Evolutionary conservation across 805 yeast species (phyloP).

Genomic region (Blastobotrys robertii): DNA sequence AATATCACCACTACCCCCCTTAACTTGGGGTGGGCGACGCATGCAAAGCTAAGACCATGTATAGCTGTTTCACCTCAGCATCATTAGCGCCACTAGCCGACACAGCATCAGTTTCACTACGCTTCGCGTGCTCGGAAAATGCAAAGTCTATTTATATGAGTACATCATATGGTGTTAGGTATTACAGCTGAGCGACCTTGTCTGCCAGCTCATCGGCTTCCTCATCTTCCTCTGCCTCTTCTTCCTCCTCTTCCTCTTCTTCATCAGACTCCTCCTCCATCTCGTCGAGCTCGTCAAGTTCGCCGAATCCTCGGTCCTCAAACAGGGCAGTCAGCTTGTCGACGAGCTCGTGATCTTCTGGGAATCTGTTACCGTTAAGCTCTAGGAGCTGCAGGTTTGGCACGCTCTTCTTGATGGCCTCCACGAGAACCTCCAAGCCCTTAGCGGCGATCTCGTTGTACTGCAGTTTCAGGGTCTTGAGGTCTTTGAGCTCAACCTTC

Average conservation of each 20-base stretch:
- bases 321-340: constrained; percentile 53
- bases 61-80: no score
- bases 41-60: no score
- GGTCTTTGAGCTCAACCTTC: constrained; percentile 22
- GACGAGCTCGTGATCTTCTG: constrained; percentile 72
- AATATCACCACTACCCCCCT: no score
- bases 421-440: constrained; percentile 50
- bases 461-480: constrained; percentile 64
- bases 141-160: no score
- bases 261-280: constrained; percentile 74
- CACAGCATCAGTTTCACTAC: no score
- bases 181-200: constrained; percentile 32
- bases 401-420: constrained; percentile 44
- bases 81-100: no score
- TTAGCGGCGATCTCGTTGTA: constrained; percentile 74
- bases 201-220: constrained; percentile 35
- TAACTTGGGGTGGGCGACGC: no score
- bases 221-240: constrained; percentile 47
- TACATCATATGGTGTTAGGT: no score
- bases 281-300: constrained; percentile 88
- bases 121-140: no score
- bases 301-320: constrained; percentile 66
- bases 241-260: constrained; percentile 58
- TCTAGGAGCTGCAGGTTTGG: constrained; percentile 60
- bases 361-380: constrained; percentile 87